Base-by-base conservation (phyloP, 2,329 filamentous ascomycete species). In the Lomentospora prolificans region DNA sequence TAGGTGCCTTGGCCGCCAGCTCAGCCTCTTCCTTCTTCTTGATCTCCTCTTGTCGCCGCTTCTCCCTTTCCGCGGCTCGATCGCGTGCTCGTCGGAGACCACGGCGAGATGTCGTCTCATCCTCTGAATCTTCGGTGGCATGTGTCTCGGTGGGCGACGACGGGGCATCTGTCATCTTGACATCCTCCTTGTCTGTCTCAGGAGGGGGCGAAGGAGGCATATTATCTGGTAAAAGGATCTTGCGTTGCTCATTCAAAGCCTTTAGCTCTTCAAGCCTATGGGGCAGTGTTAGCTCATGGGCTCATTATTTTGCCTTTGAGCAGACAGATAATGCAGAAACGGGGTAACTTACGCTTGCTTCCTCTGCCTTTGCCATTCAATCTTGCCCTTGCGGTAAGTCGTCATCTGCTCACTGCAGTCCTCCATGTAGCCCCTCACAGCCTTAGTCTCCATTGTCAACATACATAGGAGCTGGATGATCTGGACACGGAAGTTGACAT, bases 351-450 rank as follows among this genome's bases (percentile, higher is more conserved):
- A 85, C 80, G 76, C 74, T 68, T 80, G 77, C 62, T 85, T 85
- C 60, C 87, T 84, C 62, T 87, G 82, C 61, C 90, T 82, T 71
- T 97, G 92, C 70, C 84, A 87, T 61, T 95, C 89, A 59, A 96
- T 96, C 73, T 96, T 96, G 67, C 95, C 88, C 70, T 99, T 99
- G 52, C 94, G 85, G 65, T 95, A 90, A 55, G 85, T 83, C 1
- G 94, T 99, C 91, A 97, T 96, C 55, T 90, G 88, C 65, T 92
- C 89, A 60, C 87, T 90, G 71, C 91, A 95, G 60, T 92, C 86
- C 62, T 96, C 90, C 76, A 99, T 87, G 66, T 95, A 95, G 14
- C 83, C 85, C 55, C 92, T 85, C 61, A 97, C 81, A 2, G 87
- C 85, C 66, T 90, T 91, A 0, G 94, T 96, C 64, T 90, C 86